These are phyloP conservation scores for Nicotiana rustica DNA, from an alignment of 305 asterid genomes.

Conservation along the genomic window DNA sequence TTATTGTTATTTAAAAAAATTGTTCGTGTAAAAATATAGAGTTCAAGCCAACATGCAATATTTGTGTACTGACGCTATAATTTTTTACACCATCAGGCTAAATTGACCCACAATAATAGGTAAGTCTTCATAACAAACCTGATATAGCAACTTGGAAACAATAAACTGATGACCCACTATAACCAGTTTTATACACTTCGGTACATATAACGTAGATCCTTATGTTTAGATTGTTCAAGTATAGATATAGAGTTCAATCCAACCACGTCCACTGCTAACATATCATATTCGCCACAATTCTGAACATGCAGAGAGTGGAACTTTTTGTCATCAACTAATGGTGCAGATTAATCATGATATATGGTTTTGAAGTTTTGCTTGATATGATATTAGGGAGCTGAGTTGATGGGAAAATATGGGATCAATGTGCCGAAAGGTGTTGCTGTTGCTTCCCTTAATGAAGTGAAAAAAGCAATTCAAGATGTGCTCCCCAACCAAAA, in stretches of 20 bases:
- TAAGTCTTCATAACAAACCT: too few species aligned
- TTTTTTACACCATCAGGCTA: too few species aligned
- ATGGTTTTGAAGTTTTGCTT: constrained; percentile 12
- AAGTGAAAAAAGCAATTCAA: constrained; percentile 70
- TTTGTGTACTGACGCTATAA: too few species aligned
- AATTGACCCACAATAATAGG: too few species aligned
- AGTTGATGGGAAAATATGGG: constrained; percentile 92
- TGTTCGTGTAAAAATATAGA: not conserved
- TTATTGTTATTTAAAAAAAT: too few species aligned
- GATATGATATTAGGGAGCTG: constrained; percentile 75
- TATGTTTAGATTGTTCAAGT: not conserved
- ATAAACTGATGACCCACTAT: too few species aligned
- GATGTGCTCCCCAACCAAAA: constrained; percentile 69
- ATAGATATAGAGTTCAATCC: not conserved
- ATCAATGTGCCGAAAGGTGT: constrained; percentile 96
- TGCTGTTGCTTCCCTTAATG: constrained; percentile 73
- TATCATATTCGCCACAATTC: not conserved
- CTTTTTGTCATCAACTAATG: not conserved
- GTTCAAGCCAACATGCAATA: not conserved
- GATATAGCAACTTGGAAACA: too few species aligned
- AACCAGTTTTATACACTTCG: too few species aligned
- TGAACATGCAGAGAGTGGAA: not conserved
- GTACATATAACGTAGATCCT: too few species aligned
- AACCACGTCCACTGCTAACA: not conserved
- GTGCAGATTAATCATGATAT: not conserved